These are phyloP conservation scores for Cymbopogon flexuosus DNA, from an alignment of 202 grass and related monocot species.

Conservation along the genomic window DNA sequence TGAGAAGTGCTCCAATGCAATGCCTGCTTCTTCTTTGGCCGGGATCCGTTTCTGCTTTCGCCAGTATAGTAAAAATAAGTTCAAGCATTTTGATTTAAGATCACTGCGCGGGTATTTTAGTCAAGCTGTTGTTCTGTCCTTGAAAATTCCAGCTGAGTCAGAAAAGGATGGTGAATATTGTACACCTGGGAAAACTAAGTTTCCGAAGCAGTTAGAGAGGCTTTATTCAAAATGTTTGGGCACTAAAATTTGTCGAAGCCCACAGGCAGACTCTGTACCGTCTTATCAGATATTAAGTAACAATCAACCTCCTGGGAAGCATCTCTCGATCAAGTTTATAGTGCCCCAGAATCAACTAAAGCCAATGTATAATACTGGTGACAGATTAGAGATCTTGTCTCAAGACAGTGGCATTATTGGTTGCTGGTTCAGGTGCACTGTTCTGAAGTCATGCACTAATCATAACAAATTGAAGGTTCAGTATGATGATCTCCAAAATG, in stretches of 20 bases:
- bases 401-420: constrained; percentile 94
- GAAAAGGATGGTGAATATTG: constrained; percentile 41
- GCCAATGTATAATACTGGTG: constrained; percentile 55
- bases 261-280: constrained; percentile 37
- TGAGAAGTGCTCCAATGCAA: constrained; percentile 46
- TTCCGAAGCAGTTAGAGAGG: constrained; percentile 51
- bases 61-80: constrained; percentile 92
- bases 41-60: constrained; percentile 83
- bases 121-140: constrained; percentile 55
- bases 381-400: constrained; percentile 86
- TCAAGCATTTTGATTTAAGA: constrained; percentile 84
- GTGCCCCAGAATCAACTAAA: constrained; percentile 48
- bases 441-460: constrained; percentile 59
- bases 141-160: constrained; percentile 44
- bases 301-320: constrained; percentile 37
- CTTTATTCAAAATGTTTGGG: constrained; percentile 54
- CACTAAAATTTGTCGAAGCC: constrained; percentile 52
- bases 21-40: constrained; percentile 43
- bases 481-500: constrained; percentile 86
- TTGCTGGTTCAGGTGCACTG: constrained; percentile 96
- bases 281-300: constrained; percentile 47
- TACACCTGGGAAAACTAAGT: constrained; percentile 44
- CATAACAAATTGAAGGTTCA: constrained; percentile 84
- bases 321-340: constrained; percentile 46
- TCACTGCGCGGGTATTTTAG: constrained; percentile 85